Evolutionary conservation across 495 filamentous ascomycete genomes (phyloP), one percentile per base, ranked within the genome.

Genomic region (Neurospora sp.): DNA sequence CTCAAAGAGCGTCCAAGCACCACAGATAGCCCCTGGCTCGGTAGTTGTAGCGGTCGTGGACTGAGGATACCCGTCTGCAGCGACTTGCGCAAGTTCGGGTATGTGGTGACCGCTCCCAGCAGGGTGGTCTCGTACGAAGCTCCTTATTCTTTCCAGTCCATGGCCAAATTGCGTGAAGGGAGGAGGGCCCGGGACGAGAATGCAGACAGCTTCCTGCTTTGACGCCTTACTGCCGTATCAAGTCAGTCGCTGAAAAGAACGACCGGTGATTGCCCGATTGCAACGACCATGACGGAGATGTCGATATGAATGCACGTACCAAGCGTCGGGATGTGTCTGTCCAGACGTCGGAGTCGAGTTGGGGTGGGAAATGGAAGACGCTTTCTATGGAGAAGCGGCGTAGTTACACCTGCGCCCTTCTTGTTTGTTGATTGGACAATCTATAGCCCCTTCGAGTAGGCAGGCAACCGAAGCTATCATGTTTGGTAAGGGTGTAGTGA

Each of bases 71-170:
- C 42, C 54, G 42, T 39, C 39, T 73, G 54, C 72, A 69, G 69
- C 69, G 23, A 70, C 69, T 66, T 48, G 75, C 70, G 73, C 73
- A 71, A 75, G 40, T 16, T 69, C 71, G 74, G 72, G 59, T 71
- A 72, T 78, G 79, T 74, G 39, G 78, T 78, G 78, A 35, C 71
- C 72, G 71, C 74, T 79, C 77, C 81, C 81, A 74, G 72, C 70
- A 59, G 73, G 73, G 27, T 77, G 81, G 80, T 76, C 77, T 77
- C 74, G 27, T 31, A 35, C 54, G n/a, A 35, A 66, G 27, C 11
- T 59, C 69, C 74, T 71, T 76, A 73, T 40, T 62, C 39, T 71
- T 76, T 70, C 70, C 71, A 73, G 72, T 37, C 23, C 48, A 27
- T n/a, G 23, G 48, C 27, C 27, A 66, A 35, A 8, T 66, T 66